These are phyloP conservation scores for Phytophthora rubi DNA, from an alignment of 352 stramenopile species.

Conservation along the genomic window DNA sequence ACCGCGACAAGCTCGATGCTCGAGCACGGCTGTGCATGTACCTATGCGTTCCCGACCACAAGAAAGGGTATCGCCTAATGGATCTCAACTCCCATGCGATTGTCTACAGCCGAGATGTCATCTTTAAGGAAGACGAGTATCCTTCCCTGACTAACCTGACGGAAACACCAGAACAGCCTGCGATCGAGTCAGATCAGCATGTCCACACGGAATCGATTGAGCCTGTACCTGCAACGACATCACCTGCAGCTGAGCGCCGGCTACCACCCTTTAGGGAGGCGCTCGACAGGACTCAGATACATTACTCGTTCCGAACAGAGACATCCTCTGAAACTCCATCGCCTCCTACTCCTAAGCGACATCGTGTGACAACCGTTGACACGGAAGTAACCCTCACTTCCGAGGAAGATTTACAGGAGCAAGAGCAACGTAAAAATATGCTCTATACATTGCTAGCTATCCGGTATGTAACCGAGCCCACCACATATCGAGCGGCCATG, in stretches of 20 bases:
- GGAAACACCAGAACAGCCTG: not conserved
- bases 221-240: not conserved
- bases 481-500: conserved; percentile 7
- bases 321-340: not conserved
- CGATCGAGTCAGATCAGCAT: not conserved
- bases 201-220: not conserved
- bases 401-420: conserved; percentile 12
- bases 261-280: not conserved
- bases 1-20: conserved; percentile 13
- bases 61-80: conserved; percentile 12
- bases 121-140: conserved; percentile 16
- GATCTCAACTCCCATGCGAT: conserved; percentile 9
- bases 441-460: conserved; percentile 9
- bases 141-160: not conserved
- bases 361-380: not conserved
- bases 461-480: conserved; percentile 10
- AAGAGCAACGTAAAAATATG: not conserved
- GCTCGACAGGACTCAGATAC: not conserved
- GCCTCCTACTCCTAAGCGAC: not conserved
- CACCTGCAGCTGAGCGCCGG: not conserved
- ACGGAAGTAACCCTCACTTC: conserved; percentile 2
- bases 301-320: conserved; percentile 13
- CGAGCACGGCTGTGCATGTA: conserved; percentile 13
- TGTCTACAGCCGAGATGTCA: conserved; percentile 9
- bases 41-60: conserved; percentile 4